Conservation (phyloP, 768 basidiomycete species). For the Rhodotorula paludigena region DNA sequence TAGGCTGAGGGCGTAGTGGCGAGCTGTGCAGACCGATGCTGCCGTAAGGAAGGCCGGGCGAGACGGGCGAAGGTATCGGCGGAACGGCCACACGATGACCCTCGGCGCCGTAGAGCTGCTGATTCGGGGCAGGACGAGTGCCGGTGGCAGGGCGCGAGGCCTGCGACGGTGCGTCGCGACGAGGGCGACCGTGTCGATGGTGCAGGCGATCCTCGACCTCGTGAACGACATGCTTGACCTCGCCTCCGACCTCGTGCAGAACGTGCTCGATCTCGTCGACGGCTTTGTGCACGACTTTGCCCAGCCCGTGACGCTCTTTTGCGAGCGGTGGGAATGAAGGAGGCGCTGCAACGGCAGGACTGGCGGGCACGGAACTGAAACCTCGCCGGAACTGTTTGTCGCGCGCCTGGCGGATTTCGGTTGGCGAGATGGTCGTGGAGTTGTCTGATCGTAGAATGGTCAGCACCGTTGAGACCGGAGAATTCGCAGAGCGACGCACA, state of each 20-base stretch:
- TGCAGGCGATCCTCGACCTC: too few species aligned
- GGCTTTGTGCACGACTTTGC: not conserved
- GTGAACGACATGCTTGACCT: too few species aligned
- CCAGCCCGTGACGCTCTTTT: too few species aligned
- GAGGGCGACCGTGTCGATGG: too few species aligned
- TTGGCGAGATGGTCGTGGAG: constrained; percentile 5
- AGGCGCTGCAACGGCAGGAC: not conserved
- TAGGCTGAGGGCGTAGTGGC: constrained; percentile 13
- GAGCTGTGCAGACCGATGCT: not conserved
- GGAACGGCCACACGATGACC: too few species aligned
- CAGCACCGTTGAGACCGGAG: not conserved
- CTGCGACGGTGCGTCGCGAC: too few species aligned
- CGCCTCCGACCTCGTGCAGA: too few species aligned
- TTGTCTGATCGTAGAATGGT: not conserved
- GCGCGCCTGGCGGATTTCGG: not conserved
- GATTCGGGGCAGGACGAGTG: too few species aligned
- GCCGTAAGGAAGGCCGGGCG: not conserved
- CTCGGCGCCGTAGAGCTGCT: too few species aligned
- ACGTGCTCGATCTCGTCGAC: not conserved
- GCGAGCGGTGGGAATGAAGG: too few species aligned
- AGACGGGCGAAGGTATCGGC: constrained; percentile 5
- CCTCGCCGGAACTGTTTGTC: not conserved
- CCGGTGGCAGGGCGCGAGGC: too few species aligned
- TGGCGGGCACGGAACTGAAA: constrained; percentile 5
- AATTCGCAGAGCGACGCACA: constrained; percentile 1